These are phyloP conservation scores for Xylaria acuta DNA, from an alignment of 495 filamentous ascomycete species.

Conservation along the genomic window DNA sequence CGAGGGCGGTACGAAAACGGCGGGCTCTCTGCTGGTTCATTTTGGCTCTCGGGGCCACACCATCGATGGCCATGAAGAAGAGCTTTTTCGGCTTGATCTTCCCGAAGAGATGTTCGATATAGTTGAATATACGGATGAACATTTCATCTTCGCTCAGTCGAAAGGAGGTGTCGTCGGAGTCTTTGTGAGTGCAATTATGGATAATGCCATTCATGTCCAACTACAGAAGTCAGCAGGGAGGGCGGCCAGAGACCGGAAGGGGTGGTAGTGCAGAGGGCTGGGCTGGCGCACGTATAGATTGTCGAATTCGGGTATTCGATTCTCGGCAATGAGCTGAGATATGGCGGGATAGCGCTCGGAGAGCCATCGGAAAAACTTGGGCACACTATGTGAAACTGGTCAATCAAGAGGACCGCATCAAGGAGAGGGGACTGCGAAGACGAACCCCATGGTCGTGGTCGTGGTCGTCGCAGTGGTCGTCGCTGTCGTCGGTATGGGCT, in stretches of 20 bases:
- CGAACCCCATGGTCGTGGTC: conserved; percentile 21
- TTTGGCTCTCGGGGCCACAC: conserved; percentile 96
- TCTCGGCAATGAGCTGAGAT: conserved; percentile 98
- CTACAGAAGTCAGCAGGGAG: conserved; percentile 45
- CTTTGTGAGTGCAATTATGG: conserved; percentile 98
- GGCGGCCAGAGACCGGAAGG: not conserved
- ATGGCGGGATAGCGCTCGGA: conserved; percentile 99
- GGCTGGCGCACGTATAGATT: conserved; percentile 76
- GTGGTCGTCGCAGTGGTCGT: not conserved
- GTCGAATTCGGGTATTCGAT: conserved; percentile 98
- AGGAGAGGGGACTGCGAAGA: not conserved
- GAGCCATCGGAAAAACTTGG: conserved; percentile 93
- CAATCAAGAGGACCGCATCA: not conserved
- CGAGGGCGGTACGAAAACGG: conserved; percentile 92
- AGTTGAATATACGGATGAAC: conserved; percentile 99
- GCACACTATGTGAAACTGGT: conserved; percentile 69
- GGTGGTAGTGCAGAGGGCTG: conserved; percentile 21
- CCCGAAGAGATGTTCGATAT: conserved; percentile 97
- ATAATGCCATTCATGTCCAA: conserved; percentile 99
- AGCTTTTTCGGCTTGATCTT: conserved; percentile 98
- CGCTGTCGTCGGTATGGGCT: not conserved
- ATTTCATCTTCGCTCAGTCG: conserved; percentile 97
- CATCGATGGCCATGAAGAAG: conserved; percentile 99
- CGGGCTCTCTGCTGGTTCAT: conserved; percentile 99
- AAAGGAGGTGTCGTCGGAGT: conserved; percentile 81